Evolutionary conservation across 2,329 filamentous ascomycete genomes (phyloP), one percentile per base, ranked within the genome.

Genomic region (Neophaeococcomyces mojaviensis): DNA sequence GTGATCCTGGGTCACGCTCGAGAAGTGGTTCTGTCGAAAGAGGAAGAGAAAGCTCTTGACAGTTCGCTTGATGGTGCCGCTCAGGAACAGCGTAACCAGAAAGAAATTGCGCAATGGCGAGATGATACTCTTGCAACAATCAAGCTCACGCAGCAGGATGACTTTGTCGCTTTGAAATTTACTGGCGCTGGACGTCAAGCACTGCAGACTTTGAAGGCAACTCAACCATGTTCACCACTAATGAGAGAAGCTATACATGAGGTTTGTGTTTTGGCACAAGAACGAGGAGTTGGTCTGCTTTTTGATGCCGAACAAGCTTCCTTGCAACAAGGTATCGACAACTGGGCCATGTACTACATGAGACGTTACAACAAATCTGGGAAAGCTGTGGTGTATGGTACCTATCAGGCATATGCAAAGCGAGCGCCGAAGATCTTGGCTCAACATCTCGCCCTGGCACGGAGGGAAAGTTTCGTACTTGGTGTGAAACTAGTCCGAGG

Each of bases 261-360:
- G 39, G 82, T 94, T 53, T 94, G 88, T 66, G 70, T 81, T 38
- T 76, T 84, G 13, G 88, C 88, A 0, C 73, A 78, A 2, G 69
- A 77, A 31, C 79, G 82, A 42, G 79, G 82, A 19, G 79, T 94
- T 2, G 76, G 79, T 2, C 73, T 96, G 1, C 77, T 94, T 2
- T 87, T 94, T 51, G 87, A 94, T 52, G 89, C 88, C 1, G 89
- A 96, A 66, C 87, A 94, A 64, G 81, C 82, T 47, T 75, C 78
- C 46, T 76, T 92, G 24, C 86, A 94, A 66, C 69, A 76, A 4
- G 87, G 87, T 6, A 90, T 94, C 50, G 83, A 92, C 61, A 76
- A 79, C 55, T 90, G 88, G 84, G 86, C 82, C 4, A 65, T 92
- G 40, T 68, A 75, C n/a, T 83, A 88, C 55, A 86, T 88, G 70